A percentile compares a stretch with the other conserved stretches of the same genome.
Conservation (phyloP, 345 rosid species). For the Streptanthus diversifolius region DNA sequence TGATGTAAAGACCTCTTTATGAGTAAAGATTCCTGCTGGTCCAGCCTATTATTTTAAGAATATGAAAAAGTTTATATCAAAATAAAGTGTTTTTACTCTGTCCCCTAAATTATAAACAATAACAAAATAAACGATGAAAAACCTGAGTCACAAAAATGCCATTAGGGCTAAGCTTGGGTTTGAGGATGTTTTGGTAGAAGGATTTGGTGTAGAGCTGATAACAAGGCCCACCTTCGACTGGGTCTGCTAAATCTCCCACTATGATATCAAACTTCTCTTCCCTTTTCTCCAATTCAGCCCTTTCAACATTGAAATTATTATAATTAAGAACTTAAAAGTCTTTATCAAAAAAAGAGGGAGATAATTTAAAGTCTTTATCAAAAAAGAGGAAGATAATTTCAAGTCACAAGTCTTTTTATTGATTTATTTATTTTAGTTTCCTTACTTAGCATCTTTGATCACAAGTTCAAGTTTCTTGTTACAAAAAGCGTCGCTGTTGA, state of each 20-base stretch:
- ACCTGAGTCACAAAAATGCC: conserved; percentile 98
- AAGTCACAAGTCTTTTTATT: not conserved
- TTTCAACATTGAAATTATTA: conserved; percentile 24
- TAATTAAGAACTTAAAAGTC: not conserved
- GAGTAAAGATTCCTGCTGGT: conserved; percentile 95
- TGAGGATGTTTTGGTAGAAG: conserved; percentile 69
- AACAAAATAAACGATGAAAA: not conserved
- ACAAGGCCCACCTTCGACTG: conserved; percentile 97
- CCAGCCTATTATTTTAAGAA: conserved; percentile 53
- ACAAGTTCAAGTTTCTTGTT: conserved; percentile 72
- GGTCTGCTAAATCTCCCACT: conserved; percentile 96
- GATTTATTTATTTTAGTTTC: not conserved
- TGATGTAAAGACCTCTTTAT: conserved; percentile 87
- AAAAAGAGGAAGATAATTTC: no score
- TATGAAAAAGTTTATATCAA: not conserved
- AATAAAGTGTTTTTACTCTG: not conserved
- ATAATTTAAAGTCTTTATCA: not conserved
- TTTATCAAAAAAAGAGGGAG: not conserved
- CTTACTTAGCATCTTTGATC: conserved; percentile 87
- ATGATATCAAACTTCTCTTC: conserved; percentile 77
- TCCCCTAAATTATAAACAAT: not conserved
- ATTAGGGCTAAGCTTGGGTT: conserved; percentile 67
- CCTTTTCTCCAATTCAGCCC: conserved; percentile 78
- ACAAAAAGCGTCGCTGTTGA: conserved; percentile 72
- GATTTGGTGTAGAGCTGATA: conserved; percentile 95